Evolutionary conservation across 106 monocot genomes (phyloP), one percentile per base, ranked within the genome.

Genomic region (Allium cepa): DNA sequence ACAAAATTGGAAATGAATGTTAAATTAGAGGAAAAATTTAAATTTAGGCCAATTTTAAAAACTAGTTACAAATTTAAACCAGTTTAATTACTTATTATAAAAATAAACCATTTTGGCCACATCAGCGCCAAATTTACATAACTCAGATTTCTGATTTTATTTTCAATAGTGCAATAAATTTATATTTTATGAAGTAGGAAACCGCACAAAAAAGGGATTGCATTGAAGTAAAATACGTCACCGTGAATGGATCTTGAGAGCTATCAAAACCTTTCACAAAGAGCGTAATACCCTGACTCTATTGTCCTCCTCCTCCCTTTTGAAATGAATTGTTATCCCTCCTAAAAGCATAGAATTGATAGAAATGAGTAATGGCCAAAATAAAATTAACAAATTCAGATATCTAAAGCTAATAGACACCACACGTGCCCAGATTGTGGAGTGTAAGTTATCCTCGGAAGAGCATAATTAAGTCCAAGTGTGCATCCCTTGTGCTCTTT

Each of bases 211-310:
- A 4, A 36, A 36, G 4, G 16, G 11, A 63, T 63, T 12, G 13
- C 46, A 46, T 63, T 46, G 36, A 28, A 5, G n/a, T 6, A 13
- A 63, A 46, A 63, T 63, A 63, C 7, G 7, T 64, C 49, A 89
- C 92, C 92, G 84, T 69, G 63, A 84, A 71, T 70, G 80, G 79
- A 13, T 88, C 96, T 47, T 73, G 69, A n/a, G 76, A 82, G 26
- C 69, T 86, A 48, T 97, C 84, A 58, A 97, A 97, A 10, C 97
- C 97, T 81, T 68, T 92, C 1, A 92, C 78, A 69, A 90, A 97
- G 59, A 89, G 11, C 36, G 89, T 92, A 5, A 77, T 72, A 59
- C 84, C 68, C 17, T 70, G 67, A 52, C 79, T 75, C 72, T 72
- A 77, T 36, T n/a, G n/a, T n/a, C n/a, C n/a, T n/a, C n/a, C n/a